A percentile compares a stretch with the other conserved stretches of the same genome.
Conservation (phyloP, 2,329 filamentous ascomycete species). For the Colletotrichum gigasporum region DNA sequence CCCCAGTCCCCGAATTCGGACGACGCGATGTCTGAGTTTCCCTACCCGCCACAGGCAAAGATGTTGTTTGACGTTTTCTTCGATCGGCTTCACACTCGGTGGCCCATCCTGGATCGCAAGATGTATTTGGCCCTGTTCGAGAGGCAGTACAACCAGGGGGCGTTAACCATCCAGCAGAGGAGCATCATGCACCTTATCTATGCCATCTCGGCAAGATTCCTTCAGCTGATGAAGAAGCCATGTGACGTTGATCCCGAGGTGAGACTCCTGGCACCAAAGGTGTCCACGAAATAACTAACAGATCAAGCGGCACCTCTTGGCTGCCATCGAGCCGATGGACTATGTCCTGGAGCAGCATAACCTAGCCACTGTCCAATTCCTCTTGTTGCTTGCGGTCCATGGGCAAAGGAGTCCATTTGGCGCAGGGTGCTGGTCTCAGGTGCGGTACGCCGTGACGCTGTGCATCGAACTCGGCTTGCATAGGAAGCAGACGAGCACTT, state of each 20-base stretch:
- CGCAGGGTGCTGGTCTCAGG: slow-evolving; percentile 45
- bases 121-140: slow-evolving; percentile 34
- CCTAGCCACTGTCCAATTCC: slow-evolving; percentile 42
- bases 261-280: accelerated
- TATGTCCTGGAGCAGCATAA: slow-evolving; percentile 44
- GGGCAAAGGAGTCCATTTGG: slow-evolving; percentile 45
- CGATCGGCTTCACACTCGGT: slow-evolving; percentile 37
- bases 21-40: slow-evolving; percentile 32
- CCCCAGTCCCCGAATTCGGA: slow-evolving; percentile 19
- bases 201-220: slow-evolving; percentile 37
- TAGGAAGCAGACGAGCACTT: slow-evolving; percentile 24
- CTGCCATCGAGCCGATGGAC: slow-evolving; percentile 43
- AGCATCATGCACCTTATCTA: slow-evolving; percentile 39
- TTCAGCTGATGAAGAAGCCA: slow-evolving; percentile 36
- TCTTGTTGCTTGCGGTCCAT: slow-evolving; percentile 44
- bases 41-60: slow-evolving; percentile 25
- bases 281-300: background rate
- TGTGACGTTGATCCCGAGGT: slow-evolving; percentile 39
- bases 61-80: slow-evolving; percentile 38
- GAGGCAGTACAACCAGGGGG: slow-evolving; percentile 31
- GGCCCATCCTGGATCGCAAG: slow-evolving; percentile 38
- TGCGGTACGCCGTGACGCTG: slow-evolving; percentile 41
- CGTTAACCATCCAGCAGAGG: slow-evolving; percentile 34
- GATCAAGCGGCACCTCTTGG: slow-evolving; percentile 37
- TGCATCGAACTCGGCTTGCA: slow-evolving; percentile 45